Evolutionary conservation across 2,329 filamentous ascomycete species (phyloP), one percentile per base, ranked within the genome.

Genomic region (Alternaria sp.): DNA sequence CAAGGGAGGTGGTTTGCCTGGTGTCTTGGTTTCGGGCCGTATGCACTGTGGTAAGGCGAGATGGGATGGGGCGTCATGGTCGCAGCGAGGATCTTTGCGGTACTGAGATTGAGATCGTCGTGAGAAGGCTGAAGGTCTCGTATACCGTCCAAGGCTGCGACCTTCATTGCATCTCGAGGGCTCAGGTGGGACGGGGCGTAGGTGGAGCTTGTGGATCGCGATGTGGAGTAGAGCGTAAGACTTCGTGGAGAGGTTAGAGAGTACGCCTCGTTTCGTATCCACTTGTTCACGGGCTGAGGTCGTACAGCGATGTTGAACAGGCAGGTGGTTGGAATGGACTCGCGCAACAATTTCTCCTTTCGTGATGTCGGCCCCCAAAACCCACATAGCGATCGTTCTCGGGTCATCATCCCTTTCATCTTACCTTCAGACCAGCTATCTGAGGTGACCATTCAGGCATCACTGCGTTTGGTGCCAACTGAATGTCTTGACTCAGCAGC

Each of bases 61-160:
- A 32, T 3, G 13, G 2, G 19, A 51, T 51, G 49, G 28, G 49
- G 49, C 49, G 17, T 19, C 17, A 51, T 40, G 3, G 28, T 19
- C 19, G 49, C 28, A 51, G 28, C 3, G 28, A 21, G 28, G 12
- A 51, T 51, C 49, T 21, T 12, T 51, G 49, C 17, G 13, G 28
- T 51, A 32, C 3, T 23, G 19, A 28, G 49, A 12, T 51, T 0
- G 11, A 32, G 49, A 51, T 51, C 28, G 28, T 51, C 28, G 2
- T 51, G 1, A 4, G 2, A 9, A 19, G 13, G 9, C 17, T 28
- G 5, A 13, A 3, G 1, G 1, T 19, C 49, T 32, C 17, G 49
- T 36, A 6, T 32, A 9, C 12, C 1, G 4, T 23, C 0, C 28
- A 0, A n/a, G 49, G 0, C n/a, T 4, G 1, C 15, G n/a, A 2